These are phyloP conservation scores for Stemphylium beticola DNA, from an alignment of 2,329 filamentous ascomycete species.

Conservation along the genomic window DNA sequence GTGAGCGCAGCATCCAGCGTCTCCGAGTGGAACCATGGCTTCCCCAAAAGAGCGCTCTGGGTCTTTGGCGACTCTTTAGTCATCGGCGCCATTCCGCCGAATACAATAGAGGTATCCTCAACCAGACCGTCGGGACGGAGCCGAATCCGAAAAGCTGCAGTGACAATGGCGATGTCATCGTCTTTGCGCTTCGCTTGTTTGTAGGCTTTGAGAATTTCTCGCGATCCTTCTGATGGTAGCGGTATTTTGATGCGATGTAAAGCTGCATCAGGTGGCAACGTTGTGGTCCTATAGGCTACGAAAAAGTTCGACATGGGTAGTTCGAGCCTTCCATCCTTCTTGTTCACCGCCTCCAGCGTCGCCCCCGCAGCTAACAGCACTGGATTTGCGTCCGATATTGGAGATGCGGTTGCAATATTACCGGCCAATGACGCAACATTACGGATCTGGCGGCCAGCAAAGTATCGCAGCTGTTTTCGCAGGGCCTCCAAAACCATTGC, in stretches of 20 bases:
- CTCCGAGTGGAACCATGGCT: constrained; percentile 76
- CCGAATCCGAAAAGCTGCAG: constrained; percentile 77
- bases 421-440: constrained; percentile 95
- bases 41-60: constrained; percentile 73
- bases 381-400: constrained; percentile 93
- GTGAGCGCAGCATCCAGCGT: constrained; percentile 87
- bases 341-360: constrained; percentile 76
- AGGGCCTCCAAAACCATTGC: constrained; percentile 61
- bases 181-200: constrained; percentile 97
- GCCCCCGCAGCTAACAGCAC: constrained; percentile 86
- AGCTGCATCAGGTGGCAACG: constrained; percentile 77
- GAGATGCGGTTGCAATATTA: constrained; percentile 90
- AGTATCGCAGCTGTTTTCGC: constrained; percentile 93
- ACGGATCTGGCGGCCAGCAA: constrained; percentile 90
- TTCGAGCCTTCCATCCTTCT: constrained; percentile 63
- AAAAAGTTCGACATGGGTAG: constrained; percentile 85
- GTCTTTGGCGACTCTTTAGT: constrained; percentile 81
- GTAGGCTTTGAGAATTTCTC: constrained; percentile 85
- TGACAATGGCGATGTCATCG: constrained; percentile 97
- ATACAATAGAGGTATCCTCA: constrained; percentile 77
- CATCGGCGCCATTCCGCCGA: constrained; percentile 91
- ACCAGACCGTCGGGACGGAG: constrained; percentile 73
- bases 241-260: constrained; percentile 85
- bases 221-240: constrained; percentile 65
- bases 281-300: constrained; percentile 83